These are phyloP conservation scores for Pichia sp. DNA, from an alignment of 1,139 yeast species.

Conservation along the genomic window DNA sequence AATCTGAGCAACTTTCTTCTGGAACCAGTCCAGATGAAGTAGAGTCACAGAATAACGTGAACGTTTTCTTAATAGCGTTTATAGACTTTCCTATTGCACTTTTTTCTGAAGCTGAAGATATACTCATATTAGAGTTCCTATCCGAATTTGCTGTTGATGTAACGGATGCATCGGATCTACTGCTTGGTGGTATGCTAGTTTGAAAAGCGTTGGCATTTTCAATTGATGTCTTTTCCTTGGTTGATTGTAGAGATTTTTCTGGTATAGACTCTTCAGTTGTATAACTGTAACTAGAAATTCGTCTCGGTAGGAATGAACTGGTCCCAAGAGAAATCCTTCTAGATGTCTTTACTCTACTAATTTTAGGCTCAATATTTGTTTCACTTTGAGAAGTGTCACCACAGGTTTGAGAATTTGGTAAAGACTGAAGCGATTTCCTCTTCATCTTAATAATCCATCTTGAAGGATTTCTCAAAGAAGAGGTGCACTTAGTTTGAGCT, in stretches of 20 bases:
- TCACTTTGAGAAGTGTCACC: too few relatives aligned
- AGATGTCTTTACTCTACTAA: background rate
- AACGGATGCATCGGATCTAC: background rate
- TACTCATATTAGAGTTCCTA: conserved; percentile 7
- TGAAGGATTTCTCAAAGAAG: conserved; percentile 3
- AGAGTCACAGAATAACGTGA: conserved; percentile 21
- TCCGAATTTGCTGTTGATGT: background rate
- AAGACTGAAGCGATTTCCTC: background rate
- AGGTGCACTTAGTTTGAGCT: too few relatives aligned
- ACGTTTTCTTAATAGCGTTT: conserved; percentile 17
- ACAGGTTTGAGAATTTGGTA: too few relatives aligned
- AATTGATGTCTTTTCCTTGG: background rate
- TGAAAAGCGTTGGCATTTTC: background rate
- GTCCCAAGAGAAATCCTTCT: conserved; percentile 12
- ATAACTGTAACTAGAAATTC: conserved; percentile 12
- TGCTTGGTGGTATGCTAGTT: background rate
- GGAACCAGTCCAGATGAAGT: conserved; percentile 2
- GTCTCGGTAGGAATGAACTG: conserved; percentile 12
- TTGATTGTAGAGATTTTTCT: background rate
- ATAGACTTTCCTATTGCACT: conserved; percentile 19
- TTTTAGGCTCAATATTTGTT: too few relatives aligned
- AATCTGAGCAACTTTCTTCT: background rate
- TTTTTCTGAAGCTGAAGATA: conserved; percentile 15
- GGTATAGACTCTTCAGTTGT: background rate
- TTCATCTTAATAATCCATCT: conserved; percentile 9